Percentiles rank a stretch among this genome's conserved stretches.
Evolutionary conservation across 2,329 filamentous ascomycete species (phyloP).

Genomic region (Fusarium euwallaceae): DNA sequence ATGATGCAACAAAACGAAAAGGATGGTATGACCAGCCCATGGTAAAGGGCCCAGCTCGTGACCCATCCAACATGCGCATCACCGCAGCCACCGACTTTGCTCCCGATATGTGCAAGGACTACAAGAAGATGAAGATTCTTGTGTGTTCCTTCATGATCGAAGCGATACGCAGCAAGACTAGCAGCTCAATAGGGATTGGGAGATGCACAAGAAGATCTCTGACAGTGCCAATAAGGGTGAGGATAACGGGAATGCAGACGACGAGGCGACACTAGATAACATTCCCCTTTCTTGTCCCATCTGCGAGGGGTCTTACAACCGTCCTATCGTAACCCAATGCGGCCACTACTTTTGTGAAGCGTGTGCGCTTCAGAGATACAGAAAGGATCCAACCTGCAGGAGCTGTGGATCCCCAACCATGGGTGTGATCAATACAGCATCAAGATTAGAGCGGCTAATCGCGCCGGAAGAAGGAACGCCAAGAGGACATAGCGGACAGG

Average conservation of each 20-base stretch:
- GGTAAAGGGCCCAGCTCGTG: slow-evolving; percentile 86
- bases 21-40: slow-evolving; percentile 62
- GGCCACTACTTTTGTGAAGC: slow-evolving; percentile 94
- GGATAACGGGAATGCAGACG: slow-evolving; percentile 55
- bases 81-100: slow-evolving; percentile 91
- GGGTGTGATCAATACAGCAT: slow-evolving; percentile 89
- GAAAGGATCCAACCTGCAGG: slow-evolving; percentile 86
- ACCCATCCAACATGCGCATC: slow-evolving; percentile 87
- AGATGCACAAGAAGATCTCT: neutral
- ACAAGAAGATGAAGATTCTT: slow-evolving; percentile 50
- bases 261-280: slow-evolving; percentile 76
- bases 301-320: slow-evolving; percentile 81
- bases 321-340: slow-evolving; percentile 88
- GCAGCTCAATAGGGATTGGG: too few relatives aligned
- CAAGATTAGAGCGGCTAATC: slow-evolving; percentile 85
- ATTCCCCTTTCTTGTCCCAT: slow-evolving; percentile 92
- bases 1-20: slow-evolving; percentile 89
- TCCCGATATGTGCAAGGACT: slow-evolving; percentile 91
- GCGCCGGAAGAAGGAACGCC: slow-evolving; percentile 69
- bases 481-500: neutral
- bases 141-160: slow-evolving; percentile 74
- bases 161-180: neutral
- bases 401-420: slow-evolving; percentile 86
- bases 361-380: slow-evolving; percentile 84
- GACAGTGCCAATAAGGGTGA: neutral